These are phyloP conservation scores for Saururus chinensis DNA, from an alignment of 164 flowering plant genomes.

Conservation along the genomic window DNA sequence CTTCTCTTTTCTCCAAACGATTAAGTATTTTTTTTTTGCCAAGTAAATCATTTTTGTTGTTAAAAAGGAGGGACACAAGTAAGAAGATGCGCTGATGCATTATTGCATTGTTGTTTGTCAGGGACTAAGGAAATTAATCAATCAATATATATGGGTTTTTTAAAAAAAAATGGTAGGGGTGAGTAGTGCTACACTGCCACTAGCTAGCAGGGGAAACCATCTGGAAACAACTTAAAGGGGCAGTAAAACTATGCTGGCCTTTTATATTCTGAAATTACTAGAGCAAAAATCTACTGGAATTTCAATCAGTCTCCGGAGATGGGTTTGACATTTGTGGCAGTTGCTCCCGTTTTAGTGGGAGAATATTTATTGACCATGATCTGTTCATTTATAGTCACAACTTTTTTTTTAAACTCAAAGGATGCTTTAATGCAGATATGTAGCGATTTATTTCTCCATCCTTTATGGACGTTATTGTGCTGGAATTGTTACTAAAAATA, in stretches of 20 bases:
- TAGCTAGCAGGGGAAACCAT: neutral
- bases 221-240: too few species aligned
- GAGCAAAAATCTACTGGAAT: too few species aligned
- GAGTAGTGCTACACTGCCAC: neutral
- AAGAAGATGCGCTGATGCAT: neutral
- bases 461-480: constrained; percentile 34
- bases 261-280: too few species aligned
- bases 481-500: constrained; percentile 65
- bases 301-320: too few species aligned
- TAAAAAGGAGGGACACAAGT: too few species aligned
- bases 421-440: constrained; percentile 41
- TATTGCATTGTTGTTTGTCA: neutral
- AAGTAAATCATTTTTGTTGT: neutral
- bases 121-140: neutral
- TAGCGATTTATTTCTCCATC: constrained; percentile 55
- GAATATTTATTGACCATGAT: neutral
- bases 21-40: neutral
- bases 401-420: neutral
- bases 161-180: neutral
- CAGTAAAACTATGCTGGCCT: too few species aligned
- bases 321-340: too few species aligned
- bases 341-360: too few species aligned
- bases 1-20: neutral
- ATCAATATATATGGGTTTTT: too few species aligned
- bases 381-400: neutral